Evolutionary conservation across 129 eudicot genomes (phyloP), one percentile per base, ranked within the genome.

Genomic region (Ambrosia trifida): DNA sequence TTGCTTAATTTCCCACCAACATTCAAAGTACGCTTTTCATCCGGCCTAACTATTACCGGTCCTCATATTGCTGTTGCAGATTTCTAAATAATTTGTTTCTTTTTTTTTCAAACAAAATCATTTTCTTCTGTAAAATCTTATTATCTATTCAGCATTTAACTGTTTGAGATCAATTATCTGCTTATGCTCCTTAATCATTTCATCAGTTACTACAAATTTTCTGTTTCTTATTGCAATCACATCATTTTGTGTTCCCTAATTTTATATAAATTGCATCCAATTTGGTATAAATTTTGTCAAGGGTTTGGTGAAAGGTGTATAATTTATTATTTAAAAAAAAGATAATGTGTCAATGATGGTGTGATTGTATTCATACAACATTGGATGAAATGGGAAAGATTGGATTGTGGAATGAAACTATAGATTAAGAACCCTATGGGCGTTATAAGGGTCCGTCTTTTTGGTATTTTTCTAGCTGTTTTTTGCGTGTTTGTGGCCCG

Each of bases 351-450:
- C 20, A 72, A 72, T 72, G 60, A 30, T 72, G 69, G 77, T 60
- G 44, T 60, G 64, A 64, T 33, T 66, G 8, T 11, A 30, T 66
- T 67, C 44, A 51, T 40, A 64, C 56, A 51, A 60, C 74, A 60
- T 72, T 77, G 68, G 53, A 60, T 65, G 83, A 73, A 74, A 81
- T 79, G 94, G 79, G 78, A 71, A 81, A 56, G 73, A 52, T 3
- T 3, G 35, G 6, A 18, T 14, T 28, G 50, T 72, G 80, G 73
- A 61, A 70, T 51, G 82, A 72, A 62, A 73, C 50, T 47, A 59
- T 82, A 52, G 81, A 69, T 68, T 62, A 75, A 76, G 82, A 83
- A 74, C 35, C 69, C 66, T 70, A 87, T 88, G 96, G 84, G 68
- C 78, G 77, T 64, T 11, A 65, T 64, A 70, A 80, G 87, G 81